phyloP scores from a whole-genome alignment of 2,329 filamentous ascomycete species.

The Aschersonia sp. region DNA sequence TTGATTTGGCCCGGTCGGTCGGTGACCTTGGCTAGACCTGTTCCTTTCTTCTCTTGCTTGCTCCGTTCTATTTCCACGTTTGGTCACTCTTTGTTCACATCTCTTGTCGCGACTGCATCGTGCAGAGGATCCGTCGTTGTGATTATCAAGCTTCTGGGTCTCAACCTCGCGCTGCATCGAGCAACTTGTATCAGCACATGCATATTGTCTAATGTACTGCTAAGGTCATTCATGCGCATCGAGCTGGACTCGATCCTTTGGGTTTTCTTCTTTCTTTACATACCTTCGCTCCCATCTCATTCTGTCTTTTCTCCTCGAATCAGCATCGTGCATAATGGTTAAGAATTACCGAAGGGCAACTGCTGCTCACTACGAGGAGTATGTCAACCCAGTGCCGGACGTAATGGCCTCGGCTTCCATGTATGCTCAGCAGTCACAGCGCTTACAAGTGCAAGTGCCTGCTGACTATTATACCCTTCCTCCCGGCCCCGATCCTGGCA shows the following conservation, averaged over 20 bases:
- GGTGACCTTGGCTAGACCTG: no score
- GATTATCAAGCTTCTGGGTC: no score
- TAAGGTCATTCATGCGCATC: neutral
- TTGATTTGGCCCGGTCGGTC: no score
- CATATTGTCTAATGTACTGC: neutral
- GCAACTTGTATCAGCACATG: no score
- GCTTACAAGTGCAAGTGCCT: constrained; percentile 22
- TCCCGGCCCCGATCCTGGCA: constrained; percentile 16
- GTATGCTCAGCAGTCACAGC: constrained; percentile 25
- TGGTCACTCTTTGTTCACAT: no score
- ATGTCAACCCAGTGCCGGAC: constrained; percentile 21
- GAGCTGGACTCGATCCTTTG: neutral
- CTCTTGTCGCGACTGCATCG: no score
- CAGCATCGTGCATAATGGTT: constrained; percentile 22
- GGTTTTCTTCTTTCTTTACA: constrained; percentile 1
- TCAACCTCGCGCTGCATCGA: no score
- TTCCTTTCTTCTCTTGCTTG: no score
- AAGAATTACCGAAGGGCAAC: constrained; percentile 28
- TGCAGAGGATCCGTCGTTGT: no score
- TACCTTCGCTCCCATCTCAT: constrained; percentile 12
- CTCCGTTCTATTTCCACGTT: no score
- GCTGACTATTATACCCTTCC: constrained; percentile 24
- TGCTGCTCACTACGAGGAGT: constrained; percentile 13
- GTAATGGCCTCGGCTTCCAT: constrained; percentile 27
- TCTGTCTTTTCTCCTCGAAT: constrained; percentile 4